Percentiles rank a stretch among this genome's conserved stretches.
Evolutionary conservation across 2,329 filamentous ascomycete species (phyloP).

Genomic region (Pseudogymnoascus sp.): DNA sequence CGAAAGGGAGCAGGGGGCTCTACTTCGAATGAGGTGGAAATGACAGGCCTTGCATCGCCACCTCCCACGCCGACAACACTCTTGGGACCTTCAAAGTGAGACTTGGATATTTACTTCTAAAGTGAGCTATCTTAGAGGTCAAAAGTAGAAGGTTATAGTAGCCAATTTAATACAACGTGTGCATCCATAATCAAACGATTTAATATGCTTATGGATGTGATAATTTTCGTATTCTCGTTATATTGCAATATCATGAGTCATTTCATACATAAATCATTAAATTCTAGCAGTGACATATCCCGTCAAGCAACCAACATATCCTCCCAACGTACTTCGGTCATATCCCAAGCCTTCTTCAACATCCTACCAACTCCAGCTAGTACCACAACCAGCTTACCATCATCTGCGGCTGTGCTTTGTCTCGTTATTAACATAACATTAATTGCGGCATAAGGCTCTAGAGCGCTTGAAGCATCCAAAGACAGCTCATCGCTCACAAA

Average conservation of each 20-base stretch:
- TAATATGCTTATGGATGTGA: background rate
- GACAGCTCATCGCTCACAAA: background rate
- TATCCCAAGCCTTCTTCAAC: background rate
- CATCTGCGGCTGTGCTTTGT: background rate
- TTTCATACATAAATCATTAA: background rate
- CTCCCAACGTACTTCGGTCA: background rate
- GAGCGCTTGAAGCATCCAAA: background rate
- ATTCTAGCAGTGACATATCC: background rate
- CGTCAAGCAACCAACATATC: background rate
- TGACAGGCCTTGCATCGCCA: background rate
- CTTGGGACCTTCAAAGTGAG: background rate
- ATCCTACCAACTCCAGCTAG: background rate
- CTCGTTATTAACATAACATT: conserved; percentile 1
- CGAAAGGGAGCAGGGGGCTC: background rate
- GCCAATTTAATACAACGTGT: background rate
- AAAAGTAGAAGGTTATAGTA: background rate
- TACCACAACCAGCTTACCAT: background rate
- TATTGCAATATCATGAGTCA: background rate
- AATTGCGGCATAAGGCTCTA: background rate
- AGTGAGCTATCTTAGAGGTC: background rate
- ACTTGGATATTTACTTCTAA: background rate
- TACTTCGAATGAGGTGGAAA: background rate
- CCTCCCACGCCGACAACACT: background rate
- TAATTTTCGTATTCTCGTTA: background rate
- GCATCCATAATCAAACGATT: background rate